A percentile compares a stretch with the other conserved stretches of the same genome.
These are phyloP conservation scores for Vaccinium corymbosum DNA, from an alignment of 148 eudicot genomes.

Conservation along the genomic window DNA sequence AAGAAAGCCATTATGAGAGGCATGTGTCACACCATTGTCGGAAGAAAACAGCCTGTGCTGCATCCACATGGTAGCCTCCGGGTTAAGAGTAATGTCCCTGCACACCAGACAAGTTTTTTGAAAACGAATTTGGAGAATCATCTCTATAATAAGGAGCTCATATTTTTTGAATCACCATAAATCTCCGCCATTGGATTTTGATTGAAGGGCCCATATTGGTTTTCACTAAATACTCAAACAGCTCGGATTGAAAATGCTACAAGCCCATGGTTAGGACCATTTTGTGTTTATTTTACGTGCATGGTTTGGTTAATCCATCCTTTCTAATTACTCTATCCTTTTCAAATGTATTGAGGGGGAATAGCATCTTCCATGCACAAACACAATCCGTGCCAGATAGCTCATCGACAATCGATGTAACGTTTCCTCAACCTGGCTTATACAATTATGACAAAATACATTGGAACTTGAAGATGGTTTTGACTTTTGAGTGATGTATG, in stretches of 20 bases:
- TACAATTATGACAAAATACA: neutral
- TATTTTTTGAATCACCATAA: too few relatives aligned
- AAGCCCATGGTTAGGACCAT: too few relatives aligned
- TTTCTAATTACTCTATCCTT: neutral
- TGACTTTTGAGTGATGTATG: neutral
- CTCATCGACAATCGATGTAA: neutral
- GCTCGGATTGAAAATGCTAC: too few relatives aligned
- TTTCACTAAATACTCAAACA: too few relatives aligned
- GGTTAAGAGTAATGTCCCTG: constrained; percentile 50
- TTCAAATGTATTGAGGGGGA: neutral
- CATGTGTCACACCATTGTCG: constrained; percentile 42
- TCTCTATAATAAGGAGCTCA: too few relatives aligned
- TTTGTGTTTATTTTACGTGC: neutral
- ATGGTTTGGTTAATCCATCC: neutral
- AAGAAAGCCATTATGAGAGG: neutral
- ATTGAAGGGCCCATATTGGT: too few relatives aligned
- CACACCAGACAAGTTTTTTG: constrained; percentile 13
- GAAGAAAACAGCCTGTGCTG: constrained; percentile 57
- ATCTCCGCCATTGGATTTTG: too few relatives aligned
- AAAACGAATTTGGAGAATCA: neutral
- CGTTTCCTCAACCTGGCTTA: neutral
- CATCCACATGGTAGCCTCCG: constrained; percentile 26
- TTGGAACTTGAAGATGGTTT: neutral
- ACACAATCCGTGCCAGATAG: neutral
- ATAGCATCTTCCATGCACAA: neutral